Percentiles rank a stretch among this genome's conserved stretches.
phyloP scores from a whole-genome alignment of 2,329 filamentous ascomycete genomes.

The Lomentospora prolificans region DNA sequence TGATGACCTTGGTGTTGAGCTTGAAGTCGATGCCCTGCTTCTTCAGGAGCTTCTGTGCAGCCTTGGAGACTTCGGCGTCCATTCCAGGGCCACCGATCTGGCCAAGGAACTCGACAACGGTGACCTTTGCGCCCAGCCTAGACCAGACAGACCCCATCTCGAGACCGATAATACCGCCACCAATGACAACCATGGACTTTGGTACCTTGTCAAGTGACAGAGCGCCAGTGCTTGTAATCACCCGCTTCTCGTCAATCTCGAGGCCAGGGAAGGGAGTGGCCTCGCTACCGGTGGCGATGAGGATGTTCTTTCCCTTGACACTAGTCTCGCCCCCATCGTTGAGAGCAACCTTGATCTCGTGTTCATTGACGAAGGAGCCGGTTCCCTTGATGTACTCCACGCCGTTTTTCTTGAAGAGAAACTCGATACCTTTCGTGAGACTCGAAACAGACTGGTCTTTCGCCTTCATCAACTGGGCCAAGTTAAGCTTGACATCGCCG shows the following conservation, averaged over 20 bases:
- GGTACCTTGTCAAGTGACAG: constrained; percentile 83
- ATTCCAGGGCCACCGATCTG: constrained; percentile 98
- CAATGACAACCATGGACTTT: constrained; percentile 94
- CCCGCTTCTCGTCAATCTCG: constrained; percentile 93
- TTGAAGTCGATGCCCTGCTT: constrained; percentile 99
- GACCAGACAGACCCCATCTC: constrained; percentile 99
- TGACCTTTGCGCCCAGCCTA: constrained; percentile 84
- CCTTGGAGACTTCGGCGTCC: constrained; percentile 89
- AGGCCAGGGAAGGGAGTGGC: constrained; percentile 93
- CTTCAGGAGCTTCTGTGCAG: constrained; percentile 79
- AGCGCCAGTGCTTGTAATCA: constrained; percentile 92
- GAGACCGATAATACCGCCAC: constrained; percentile 95
- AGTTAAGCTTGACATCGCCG: constrained; percentile 91
- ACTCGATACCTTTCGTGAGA: constrained; percentile 95
- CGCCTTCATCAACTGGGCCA: constrained; percentile 93
- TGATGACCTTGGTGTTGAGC: constrained; percentile 87
- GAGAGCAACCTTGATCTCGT: constrained; percentile 85
- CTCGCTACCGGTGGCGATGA: constrained; percentile 94
- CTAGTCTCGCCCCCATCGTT: constrained; percentile 85
- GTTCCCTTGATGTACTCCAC: constrained; percentile 97
- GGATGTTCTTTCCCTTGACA: constrained; percentile 87
- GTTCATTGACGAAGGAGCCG: constrained; percentile 75
- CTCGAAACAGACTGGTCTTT: constrained; percentile 86
- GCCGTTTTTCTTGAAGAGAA: constrained; percentile 97
- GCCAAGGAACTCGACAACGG: constrained; percentile 89